Evolutionary conservation across 179 eudicot genomes (phyloP).

Genomic region (Drosera spatulata): DNA sequence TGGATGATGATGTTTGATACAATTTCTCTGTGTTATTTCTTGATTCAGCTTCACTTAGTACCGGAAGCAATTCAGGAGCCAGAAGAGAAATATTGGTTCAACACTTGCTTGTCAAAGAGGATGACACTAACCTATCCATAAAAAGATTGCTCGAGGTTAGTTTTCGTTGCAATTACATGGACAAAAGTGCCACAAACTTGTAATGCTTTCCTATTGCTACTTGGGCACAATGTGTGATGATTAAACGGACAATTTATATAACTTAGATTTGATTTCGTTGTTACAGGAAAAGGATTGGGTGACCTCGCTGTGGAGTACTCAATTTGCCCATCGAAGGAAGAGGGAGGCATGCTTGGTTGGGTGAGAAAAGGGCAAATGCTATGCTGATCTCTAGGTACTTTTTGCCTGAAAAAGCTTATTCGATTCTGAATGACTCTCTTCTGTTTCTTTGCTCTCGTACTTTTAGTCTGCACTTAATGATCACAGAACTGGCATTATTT

Average conservation of each 20-base stretch:
- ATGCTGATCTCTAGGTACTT: constrained; percentile 17
- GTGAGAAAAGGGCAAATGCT: constrained; percentile 97
- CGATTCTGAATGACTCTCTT: neutral
- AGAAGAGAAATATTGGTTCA: constrained; percentile 86
- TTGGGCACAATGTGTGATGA: neutral
- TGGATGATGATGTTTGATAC: neutral
- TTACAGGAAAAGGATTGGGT: constrained; percentile 80
- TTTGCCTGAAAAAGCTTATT: constrained; percentile 3
- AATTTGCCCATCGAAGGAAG: constrained; percentile 80
- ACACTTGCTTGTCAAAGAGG: constrained; percentile 92
- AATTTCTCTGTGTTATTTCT: neutral
- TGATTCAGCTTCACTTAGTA: constrained; percentile 53
- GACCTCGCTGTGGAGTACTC: constrained; percentile 88
- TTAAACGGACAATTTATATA: neutral
- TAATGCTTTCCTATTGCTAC: neutral
- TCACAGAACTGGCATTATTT: too few relatives aligned
- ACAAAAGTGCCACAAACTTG: neutral
- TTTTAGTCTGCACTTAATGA: neutral
- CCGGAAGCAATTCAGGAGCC: constrained; percentile 41
- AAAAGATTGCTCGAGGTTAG: constrained; percentile 63
- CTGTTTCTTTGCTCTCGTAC: neutral
- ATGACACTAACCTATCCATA: constrained; percentile 71
- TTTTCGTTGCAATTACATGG: neutral
- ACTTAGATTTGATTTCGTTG: neutral
- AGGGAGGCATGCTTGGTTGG: constrained; percentile 99